These are phyloP conservation scores for Aspergillus clavatus DNA, from an alignment of 2,329 filamentous ascomycete genomes.

Conservation along the genomic window DNA sequence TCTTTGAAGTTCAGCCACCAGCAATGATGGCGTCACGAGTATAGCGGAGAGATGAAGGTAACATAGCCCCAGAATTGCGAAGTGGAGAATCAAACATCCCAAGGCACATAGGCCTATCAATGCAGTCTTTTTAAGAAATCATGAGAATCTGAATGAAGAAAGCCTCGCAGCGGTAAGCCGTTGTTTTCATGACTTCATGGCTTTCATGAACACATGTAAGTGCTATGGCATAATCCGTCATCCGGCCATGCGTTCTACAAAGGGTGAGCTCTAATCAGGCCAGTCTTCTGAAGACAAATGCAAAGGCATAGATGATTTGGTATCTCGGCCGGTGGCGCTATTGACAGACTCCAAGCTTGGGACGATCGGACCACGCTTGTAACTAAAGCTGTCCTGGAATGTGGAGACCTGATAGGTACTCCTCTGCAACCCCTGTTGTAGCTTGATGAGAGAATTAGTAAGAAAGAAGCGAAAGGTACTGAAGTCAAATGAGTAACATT, in stretches of 20 bases:
- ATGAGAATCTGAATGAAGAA: background rate
- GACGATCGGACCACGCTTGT: background rate
- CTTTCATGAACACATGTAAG: no score
- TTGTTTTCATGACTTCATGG: no score
- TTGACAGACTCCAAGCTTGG: background rate
- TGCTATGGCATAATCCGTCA: no score
- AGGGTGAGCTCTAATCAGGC: no score
- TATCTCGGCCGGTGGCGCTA: background rate
- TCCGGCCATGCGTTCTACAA: no score
- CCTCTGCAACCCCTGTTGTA: background rate
- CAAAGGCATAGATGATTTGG: background rate
- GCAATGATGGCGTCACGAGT: slow-evolving; percentile 15
- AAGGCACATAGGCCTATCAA: background rate
- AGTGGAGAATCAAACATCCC: background rate
- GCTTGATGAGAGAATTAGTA: background rate
- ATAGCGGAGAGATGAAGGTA: background rate
- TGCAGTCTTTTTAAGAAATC: background rate
- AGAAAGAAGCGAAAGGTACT: background rate
- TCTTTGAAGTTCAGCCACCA: slow-evolving; percentile 3
- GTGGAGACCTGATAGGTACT: background rate
- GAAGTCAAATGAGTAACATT: background rate
- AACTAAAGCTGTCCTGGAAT: background rate
- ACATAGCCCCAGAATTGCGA: background rate
- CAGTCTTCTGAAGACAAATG: no score
- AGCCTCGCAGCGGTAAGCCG: no score